Evolutionary conservation across 2,329 filamentous ascomycete genomes (phyloP).

Genomic region (Onygenales sp.): DNA sequence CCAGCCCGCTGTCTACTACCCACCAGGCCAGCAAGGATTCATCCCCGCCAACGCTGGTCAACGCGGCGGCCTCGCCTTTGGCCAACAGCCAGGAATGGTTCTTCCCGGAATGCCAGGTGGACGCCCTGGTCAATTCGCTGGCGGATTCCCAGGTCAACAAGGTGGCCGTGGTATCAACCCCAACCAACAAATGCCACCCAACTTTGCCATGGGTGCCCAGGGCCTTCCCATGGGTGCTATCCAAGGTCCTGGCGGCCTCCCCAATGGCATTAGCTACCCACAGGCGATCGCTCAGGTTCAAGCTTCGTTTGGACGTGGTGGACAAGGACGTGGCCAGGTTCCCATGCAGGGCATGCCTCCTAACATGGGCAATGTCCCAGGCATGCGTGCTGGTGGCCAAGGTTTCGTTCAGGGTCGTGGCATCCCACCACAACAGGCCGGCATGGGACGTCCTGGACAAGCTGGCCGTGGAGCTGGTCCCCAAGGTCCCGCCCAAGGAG

Average conservation of each 20-base stretch:
- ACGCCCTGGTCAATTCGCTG: conserved; percentile 77
- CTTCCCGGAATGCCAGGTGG: conserved; percentile 66
- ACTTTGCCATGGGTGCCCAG: conserved; percentile 71
- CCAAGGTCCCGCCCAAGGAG: conserved; percentile 19
- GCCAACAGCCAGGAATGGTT: conserved; percentile 43
- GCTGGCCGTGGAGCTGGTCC: conserved; percentile 31
- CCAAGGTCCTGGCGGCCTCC: conserved; percentile 55
- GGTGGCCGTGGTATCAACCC: conserved; percentile 75
- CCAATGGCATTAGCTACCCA: conserved; percentile 71
- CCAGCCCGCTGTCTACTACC: conserved; percentile 87
- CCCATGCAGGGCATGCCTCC: conserved; percentile 66
- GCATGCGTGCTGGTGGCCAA: conserved; percentile 38
- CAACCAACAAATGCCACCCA: conserved; percentile 78
- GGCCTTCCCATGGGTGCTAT: conserved; percentile 51
- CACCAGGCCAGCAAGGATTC: conserved; percentile 56
- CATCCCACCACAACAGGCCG: conserved; percentile 31
- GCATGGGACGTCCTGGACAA: conserved; percentile 31
- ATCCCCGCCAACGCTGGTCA: conserved; percentile 42
- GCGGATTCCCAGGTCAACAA: conserved; percentile 70
- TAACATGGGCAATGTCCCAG: conserved; percentile 49
- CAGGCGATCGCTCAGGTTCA: conserved; percentile 76
- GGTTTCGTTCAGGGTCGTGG: conserved; percentile 36
- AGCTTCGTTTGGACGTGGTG: conserved; percentile 56
- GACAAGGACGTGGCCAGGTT: conserved; percentile 59
- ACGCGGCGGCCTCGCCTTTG: conserved; percentile 54